Evolutionary conservation across 495 filamentous ascomycete genomes (phyloP), one percentile per base, ranked within the genome.

Genomic region (Hyaloscypha hepaticicola): DNA sequence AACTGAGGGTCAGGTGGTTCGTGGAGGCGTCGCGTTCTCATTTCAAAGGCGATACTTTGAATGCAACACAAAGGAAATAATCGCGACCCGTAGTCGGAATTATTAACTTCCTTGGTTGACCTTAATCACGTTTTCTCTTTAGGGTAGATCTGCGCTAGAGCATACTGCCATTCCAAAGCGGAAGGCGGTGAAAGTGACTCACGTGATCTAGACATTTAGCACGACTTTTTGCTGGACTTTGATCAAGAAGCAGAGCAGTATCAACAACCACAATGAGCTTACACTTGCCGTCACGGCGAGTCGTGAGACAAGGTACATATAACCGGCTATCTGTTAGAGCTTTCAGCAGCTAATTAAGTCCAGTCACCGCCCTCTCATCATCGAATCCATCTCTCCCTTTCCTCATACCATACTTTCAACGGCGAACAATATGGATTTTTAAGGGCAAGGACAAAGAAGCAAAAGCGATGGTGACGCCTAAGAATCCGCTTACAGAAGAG

Each of bases 321-420:
- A 41, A 24, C 27, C 69, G 38, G 55, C 49, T 45, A 22, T 61
- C 16, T 64, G 29, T 8, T 51, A 22, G 31, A 49, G 22, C 48
- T 27, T 45, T 19, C 21, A 6, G 41, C 16, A 66, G 71, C 76
- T 76, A 71, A 80, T 76, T 67, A 77, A 77, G 59, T 78, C 76
- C 63, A 71, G 75, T 79, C 38, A 75, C 77, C 62, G 79, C 67
- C 78, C 77, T 83, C 68, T 67, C 76, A 53, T 77, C 77, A 70
- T 80, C 81, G 59, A 79, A 78, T 66, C 78, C 78, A 61, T 74
- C 80, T 62, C 22, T 62, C 25, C 27, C 63, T 56, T 64, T 67
- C 41, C 64, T 72, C 61, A 12, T 64, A 41, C 70, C 70, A 58
- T 48, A 21, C 50, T 55, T 58, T 8, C 70, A 70, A 55, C 68